Evolutionary conservation across 495 filamentous ascomycete genomes (phyloP).

Genomic region (Podospora fimiseda): DNA sequence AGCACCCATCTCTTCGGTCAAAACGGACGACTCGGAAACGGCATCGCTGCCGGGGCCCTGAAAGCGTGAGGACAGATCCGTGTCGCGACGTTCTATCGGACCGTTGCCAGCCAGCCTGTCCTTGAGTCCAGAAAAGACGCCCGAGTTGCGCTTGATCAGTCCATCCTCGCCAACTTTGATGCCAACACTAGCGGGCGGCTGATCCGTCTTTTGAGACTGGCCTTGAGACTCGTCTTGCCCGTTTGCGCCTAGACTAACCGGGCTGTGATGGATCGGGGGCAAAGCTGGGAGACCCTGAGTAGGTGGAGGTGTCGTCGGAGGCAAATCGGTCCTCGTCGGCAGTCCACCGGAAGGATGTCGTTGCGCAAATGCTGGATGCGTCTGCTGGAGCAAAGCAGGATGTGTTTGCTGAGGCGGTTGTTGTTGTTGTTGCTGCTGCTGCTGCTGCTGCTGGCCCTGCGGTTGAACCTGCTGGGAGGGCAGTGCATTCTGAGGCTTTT

Average conservation of each 20-base stretch:
- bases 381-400: slow-evolving; percentile 1
- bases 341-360: slow-evolving; percentile 1
- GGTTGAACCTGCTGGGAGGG: slow-evolving; percentile 8
- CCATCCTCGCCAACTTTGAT: slow-evolving; percentile 19
- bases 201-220: slow-evolving; percentile 28
- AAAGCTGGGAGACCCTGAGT: slow-evolving; percentile 13
- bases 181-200: slow-evolving; percentile 6
- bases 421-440: slow-evolving; percentile 17
- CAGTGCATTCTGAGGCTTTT: slow-evolving; percentile 5
- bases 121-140: slow-evolving; percentile 31
- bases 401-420: slow-evolving; percentile 4
- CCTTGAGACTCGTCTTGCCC: slow-evolving; percentile 28
- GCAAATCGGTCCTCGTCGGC: background rate
- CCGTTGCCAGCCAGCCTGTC: slow-evolving; percentile 25
- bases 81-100: slow-evolving; percentile 24
- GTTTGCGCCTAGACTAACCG: background rate
- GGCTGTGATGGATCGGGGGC: slow-evolving; percentile 13
- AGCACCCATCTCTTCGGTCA: slow-evolving; percentile 25
- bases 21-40: slow-evolving; percentile 29
- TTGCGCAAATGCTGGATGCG: slow-evolving; percentile 7
- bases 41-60: slow-evolving; percentile 25
- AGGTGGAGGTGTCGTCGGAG: slow-evolving; percentile 18
- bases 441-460: slow-evolving; percentile 18
- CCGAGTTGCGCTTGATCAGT: slow-evolving; percentile 31
- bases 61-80: slow-evolving; percentile 9